Evolutionary conservation across 2,329 filamentous ascomycete species (phyloP).

Genomic region (Trichoderma polysporum): DNA sequence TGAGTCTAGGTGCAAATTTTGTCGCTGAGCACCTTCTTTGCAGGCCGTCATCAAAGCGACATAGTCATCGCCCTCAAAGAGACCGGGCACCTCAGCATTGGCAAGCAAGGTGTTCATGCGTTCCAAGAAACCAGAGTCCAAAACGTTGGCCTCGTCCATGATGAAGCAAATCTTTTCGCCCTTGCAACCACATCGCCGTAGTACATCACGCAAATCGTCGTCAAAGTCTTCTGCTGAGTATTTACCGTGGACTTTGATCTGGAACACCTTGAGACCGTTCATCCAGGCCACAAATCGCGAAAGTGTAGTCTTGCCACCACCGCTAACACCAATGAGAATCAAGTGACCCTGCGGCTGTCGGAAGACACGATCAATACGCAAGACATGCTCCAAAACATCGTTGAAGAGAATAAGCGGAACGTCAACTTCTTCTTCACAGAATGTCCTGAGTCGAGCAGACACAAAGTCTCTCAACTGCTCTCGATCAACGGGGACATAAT

Average conservation of each 20-base stretch:
- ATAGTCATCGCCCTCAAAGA: constrained; percentile 99
- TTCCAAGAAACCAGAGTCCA: constrained; percentile 97
- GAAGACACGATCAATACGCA: constrained; percentile 98
- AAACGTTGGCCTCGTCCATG: constrained; percentile 98
- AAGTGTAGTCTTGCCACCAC: constrained; percentile 96
- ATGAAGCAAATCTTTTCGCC: constrained; percentile 99
- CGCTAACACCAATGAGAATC: constrained; percentile 97
- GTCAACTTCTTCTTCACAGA: constrained; percentile 99
- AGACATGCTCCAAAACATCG: constrained; percentile 94
- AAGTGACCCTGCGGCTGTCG: constrained; percentile 96
- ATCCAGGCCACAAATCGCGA: constrained; percentile 99
- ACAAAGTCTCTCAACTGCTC: constrained; percentile 96
- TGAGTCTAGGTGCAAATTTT: constrained; percentile 91
- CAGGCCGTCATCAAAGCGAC: constrained; percentile 98
- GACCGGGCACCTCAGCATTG: constrained; percentile 97
- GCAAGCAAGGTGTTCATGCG: constrained; percentile 98
- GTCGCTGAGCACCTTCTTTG: constrained; percentile 95
- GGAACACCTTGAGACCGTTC: constrained; percentile 98
- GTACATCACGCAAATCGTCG: constrained; percentile 90
- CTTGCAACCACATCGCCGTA: constrained; percentile 92
- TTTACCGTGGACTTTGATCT: constrained; percentile 99
- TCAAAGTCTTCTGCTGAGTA: constrained; percentile 99
- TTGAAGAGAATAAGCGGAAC: constrained; percentile 99
- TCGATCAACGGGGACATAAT: constrained; percentile 94
- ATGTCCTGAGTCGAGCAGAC: constrained; percentile 93